These are phyloP conservation scores for Aspergillus bombycis DNA, from an alignment of 2,329 filamentous ascomycete genomes.

Conservation along the genomic window DNA sequence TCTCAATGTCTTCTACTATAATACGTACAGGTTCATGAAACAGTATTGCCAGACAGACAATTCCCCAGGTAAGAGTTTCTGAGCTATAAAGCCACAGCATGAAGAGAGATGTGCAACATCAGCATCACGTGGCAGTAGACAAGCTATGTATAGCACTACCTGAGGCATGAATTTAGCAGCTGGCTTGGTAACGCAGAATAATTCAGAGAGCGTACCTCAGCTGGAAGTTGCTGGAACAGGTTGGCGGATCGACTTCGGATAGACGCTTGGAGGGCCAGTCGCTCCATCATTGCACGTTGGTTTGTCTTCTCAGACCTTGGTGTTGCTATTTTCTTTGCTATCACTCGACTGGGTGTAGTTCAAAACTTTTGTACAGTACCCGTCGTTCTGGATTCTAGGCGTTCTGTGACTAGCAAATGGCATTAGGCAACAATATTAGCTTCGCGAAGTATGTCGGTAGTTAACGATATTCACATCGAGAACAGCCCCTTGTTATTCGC, in stretches of 20 bases:
- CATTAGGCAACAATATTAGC: no score
- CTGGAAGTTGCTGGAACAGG: slow-evolving; percentile 12
- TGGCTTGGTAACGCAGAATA: background rate
- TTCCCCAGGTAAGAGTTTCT: slow-evolving; percentile 27
- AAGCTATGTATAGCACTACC: slow-evolving; percentile 38
- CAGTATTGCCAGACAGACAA: slow-evolving; percentile 39
- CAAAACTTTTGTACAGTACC: background rate
- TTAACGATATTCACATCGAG: no score
- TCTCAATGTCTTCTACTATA: background rate
- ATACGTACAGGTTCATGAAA: slow-evolving; percentile 36
- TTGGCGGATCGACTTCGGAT: background rate
- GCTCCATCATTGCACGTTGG: background rate
- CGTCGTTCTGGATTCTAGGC: background rate
- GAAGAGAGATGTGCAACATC: slow-evolving; percentile 36
- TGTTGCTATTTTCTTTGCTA: background rate
- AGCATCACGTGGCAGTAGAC: slow-evolving; percentile 29
- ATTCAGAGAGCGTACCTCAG: slow-evolving; percentile 13
- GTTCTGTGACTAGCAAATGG: background rate
- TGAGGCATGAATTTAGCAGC: slow-evolving; percentile 13
- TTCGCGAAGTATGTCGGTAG: no score
- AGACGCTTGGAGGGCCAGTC: background rate
- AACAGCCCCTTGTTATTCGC: background rate
- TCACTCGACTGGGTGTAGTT: background rate
- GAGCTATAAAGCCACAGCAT: slow-evolving; percentile 29
- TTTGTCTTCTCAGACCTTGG: background rate